phyloP scores from a whole-genome alignment of 805 yeast species.

The Yueomyces sp. region DNA sequence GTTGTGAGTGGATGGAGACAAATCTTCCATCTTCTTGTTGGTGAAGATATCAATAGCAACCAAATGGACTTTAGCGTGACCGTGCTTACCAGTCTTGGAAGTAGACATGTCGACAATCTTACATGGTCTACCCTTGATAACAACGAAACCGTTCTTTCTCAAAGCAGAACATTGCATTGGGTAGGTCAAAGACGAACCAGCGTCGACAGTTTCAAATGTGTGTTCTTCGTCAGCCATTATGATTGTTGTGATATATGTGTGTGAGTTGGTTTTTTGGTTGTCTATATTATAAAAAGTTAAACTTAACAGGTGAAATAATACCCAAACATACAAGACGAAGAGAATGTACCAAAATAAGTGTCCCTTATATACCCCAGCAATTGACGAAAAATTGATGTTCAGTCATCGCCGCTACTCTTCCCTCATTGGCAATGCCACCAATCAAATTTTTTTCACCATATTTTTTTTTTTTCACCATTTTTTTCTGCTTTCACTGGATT shows the following conservation, averaged over 20 bases:
- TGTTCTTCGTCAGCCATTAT: constrained; percentile 35
- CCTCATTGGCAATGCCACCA: too few species aligned
- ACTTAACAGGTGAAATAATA: too few species aligned
- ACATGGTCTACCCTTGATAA: constrained; percentile 98
- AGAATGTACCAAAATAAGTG: too few species aligned
- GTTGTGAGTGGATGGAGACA: constrained; percentile 99
- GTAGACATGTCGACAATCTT: constrained; percentile 99
- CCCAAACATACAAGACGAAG: too few species aligned
- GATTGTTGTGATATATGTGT: neutral
- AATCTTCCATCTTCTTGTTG: constrained; percentile 97
- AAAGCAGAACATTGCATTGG: constrained; percentile 99
- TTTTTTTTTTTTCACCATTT: too few species aligned
- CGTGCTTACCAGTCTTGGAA: constrained; percentile 99
- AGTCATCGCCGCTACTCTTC: too few species aligned
- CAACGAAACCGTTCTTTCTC: constrained; percentile 99
- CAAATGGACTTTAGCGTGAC: constrained; percentile 99
- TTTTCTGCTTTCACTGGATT: too few species aligned
- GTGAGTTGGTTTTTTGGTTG: neutral
- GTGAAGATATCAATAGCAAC: constrained; percentile 99
- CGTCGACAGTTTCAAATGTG: constrained; percentile 94
- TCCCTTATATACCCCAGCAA: too few species aligned
- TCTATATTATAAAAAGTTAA: too few species aligned
- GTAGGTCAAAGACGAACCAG: constrained; percentile 97
- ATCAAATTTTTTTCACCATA: too few species aligned
- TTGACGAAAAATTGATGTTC: too few species aligned